Conservation (phyloP, 768 basidiomycete genomes). For the Boletellus ananiceps region DNA sequence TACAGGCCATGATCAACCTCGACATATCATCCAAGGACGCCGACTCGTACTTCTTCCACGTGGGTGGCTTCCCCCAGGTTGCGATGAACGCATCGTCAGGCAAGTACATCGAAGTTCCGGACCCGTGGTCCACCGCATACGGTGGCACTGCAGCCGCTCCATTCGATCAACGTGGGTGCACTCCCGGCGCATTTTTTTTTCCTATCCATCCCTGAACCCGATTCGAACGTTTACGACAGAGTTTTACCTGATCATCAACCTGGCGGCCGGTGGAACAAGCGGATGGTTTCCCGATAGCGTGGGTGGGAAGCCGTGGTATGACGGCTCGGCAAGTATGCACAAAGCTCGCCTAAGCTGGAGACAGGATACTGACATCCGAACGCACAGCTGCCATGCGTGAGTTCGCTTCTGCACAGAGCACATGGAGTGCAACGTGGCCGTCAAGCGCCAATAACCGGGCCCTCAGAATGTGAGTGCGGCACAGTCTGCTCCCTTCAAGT, state of each 20-base stretch:
- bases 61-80: slow-evolving; percentile 48
- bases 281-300: slow-evolving; percentile 46
- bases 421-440: slow-evolving; percentile 79
- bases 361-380: slow-evolving; percentile 10
- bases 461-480: slow-evolving; percentile 53
- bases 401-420: slow-evolving; percentile 54
- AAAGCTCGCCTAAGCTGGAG: slow-evolving; percentile 7
- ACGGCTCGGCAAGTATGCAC: slow-evolving; percentile 46
- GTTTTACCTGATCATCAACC: slow-evolving; percentile 78
- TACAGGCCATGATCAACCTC: slow-evolving; percentile 49
- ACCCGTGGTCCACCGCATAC: slow-evolving; percentile 46
- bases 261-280: slow-evolving; percentile 78
- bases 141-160: slow-evolving; percentile 45
- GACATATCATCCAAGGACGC: slow-evolving; percentile 39
- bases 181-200: neutral
- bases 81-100: slow-evolving; percentile 39
- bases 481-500: too few species aligned
- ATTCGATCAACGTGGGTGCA: slow-evolving; percentile 31
- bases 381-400: slow-evolving; percentile 58
- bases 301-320: slow-evolving; percentile 60
- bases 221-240: slow-evolving; percentile 34
- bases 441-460: slow-evolving; percentile 54
- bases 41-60: slow-evolving; percentile 48
- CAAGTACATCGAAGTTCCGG: slow-evolving; percentile 36
- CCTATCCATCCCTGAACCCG: neutral